These are phyloP conservation scores for Hibiscus trionum DNA, from an alignment of 345 rosid species.

Conservation along the genomic window DNA sequence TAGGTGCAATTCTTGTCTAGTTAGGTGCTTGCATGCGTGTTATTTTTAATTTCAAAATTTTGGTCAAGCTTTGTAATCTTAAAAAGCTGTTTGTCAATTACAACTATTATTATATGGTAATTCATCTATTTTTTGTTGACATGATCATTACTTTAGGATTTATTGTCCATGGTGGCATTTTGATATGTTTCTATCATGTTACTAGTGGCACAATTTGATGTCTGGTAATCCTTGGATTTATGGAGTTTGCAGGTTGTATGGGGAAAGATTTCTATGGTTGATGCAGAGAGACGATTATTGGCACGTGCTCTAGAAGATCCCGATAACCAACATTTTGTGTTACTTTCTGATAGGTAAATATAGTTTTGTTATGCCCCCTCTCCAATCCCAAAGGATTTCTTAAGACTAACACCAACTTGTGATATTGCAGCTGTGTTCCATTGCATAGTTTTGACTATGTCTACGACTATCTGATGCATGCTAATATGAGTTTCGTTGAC, in stretches of 20 bases:
- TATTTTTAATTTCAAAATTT: neutral
- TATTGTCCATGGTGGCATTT: neutral
- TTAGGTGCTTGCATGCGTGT: neutral
- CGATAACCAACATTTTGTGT: constrained; percentile 90
- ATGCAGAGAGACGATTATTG: constrained; percentile 87
- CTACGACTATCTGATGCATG: constrained; percentile 71
- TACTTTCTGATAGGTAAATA: constrained; percentile 87
- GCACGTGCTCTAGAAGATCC: constrained; percentile 85
- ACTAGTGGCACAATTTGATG: neutral
- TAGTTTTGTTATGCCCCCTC: neutral
- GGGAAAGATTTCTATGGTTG: constrained; percentile 98
- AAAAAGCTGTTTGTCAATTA: neutral
- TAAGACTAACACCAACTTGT: constrained; percentile 8
- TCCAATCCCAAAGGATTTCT: neutral
- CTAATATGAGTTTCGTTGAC: constrained; percentile 86
- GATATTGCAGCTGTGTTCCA: constrained; percentile 77
- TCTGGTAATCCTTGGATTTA: neutral
- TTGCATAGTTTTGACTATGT: constrained; percentile 81
- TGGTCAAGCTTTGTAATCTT: neutral
- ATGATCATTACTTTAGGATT: neutral
- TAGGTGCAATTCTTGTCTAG: neutral
- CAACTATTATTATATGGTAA: neutral
- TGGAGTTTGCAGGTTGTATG: constrained; percentile 59
- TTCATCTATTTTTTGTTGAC: neutral
- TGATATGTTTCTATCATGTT: neutral